A percentile compares a stretch with the other conserved stretches of the same genome.
phyloP scores from a whole-genome alignment of 495 filamentous ascomycete genomes.

The Xeromyces bisporus region DNA sequence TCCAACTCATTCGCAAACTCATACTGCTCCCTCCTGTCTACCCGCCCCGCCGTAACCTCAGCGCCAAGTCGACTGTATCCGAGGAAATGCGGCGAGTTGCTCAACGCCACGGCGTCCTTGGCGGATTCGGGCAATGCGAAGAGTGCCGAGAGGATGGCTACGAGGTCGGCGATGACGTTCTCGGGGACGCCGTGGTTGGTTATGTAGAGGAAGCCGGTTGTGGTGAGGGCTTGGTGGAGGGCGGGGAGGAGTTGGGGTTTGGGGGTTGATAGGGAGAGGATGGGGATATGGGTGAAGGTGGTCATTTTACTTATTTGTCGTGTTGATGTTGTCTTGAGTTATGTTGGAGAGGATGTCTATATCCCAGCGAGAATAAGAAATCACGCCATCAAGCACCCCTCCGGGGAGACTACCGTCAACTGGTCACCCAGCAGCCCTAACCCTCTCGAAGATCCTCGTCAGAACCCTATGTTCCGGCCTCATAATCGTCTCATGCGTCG shows the following conservation, averaged over 20 bases:
- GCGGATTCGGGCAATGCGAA: slow-evolving; percentile 21
- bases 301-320: slow-evolving; percentile 24
- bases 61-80: slow-evolving; percentile 35
- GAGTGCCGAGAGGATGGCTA: slow-evolving; percentile 22
- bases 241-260: slow-evolving; percentile 15
- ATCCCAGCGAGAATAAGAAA: no score
- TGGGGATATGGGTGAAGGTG: slow-evolving; percentile 22
- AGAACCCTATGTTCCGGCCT: background rate
- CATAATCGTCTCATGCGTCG: background rate
- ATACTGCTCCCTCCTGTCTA: slow-evolving; percentile 36
- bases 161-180: slow-evolving; percentile 18
- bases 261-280: slow-evolving; percentile 25
- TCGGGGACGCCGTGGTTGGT: slow-evolving; percentile 28
- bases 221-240: slow-evolving; percentile 29
- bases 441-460: background rate
- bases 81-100: slow-evolving; percentile 35
- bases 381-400: no score
- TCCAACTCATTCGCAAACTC: slow-evolving; percentile 37
- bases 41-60: slow-evolving; percentile 31
- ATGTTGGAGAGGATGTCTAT: no score
- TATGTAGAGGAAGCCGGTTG: slow-evolving; percentile 37
- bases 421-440: no score
- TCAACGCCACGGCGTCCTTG: slow-evolving; percentile 27
- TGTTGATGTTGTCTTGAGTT: no score
- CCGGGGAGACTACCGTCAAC: no score